A percentile compares a stretch with the other conserved stretches of the same genome.
Conservation (phyloP, 2,329 filamentous ascomycete genomes). For the Penicillium digitatum region DNA sequence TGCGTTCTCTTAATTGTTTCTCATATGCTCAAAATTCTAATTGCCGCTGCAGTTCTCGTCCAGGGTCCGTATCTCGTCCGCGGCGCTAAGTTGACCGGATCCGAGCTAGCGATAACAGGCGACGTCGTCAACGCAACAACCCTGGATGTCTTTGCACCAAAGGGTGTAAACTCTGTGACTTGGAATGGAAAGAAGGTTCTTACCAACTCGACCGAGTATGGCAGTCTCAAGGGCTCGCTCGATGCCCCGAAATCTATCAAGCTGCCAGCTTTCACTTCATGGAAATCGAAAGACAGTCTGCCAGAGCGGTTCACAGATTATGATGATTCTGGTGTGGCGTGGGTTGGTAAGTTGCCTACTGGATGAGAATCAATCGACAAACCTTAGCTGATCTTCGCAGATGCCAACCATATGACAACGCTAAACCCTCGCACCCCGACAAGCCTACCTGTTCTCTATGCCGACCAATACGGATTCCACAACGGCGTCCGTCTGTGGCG, state of each 20-base stretch:
- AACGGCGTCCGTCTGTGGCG: conserved; percentile 46
- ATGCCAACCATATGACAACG: conserved; percentile 43
- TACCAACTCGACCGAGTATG: conserved; percentile 36
- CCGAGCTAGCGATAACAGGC: conserved; percentile 44
- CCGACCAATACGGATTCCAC: conserved; percentile 47
- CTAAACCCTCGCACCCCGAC: conserved; percentile 41
- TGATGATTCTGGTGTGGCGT: conserved; percentile 41
- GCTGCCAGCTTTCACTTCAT: conserved; percentile 34
- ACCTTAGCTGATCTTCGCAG: conserved; percentile 15
- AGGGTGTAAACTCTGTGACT: conserved; percentile 44
- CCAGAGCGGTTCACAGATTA: conserved; percentile 42
- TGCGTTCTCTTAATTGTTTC: conserved; percentile 18
- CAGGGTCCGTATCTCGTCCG: conserved; percentile 54
- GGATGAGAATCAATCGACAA: no score
- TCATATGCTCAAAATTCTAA: not conserved
- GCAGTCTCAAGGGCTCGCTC: conserved; percentile 39
- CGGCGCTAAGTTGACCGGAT: conserved; percentile 38
- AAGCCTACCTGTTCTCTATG: conserved; percentile 46
- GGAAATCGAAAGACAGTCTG: conserved; percentile 45
- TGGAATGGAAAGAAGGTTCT: conserved; percentile 49
- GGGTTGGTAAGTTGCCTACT: conserved; percentile 28
- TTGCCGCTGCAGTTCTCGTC: conserved; percentile 43
- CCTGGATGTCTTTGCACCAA: conserved; percentile 49
- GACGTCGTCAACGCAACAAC: conserved; percentile 44
- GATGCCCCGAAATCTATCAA: conserved; percentile 25